A percentile compares a stretch with the other conserved stretches of the same genome.
phyloP scores from a whole-genome alignment of 1,139 yeast species.

The Tardiomyces depauwii region DNA sequence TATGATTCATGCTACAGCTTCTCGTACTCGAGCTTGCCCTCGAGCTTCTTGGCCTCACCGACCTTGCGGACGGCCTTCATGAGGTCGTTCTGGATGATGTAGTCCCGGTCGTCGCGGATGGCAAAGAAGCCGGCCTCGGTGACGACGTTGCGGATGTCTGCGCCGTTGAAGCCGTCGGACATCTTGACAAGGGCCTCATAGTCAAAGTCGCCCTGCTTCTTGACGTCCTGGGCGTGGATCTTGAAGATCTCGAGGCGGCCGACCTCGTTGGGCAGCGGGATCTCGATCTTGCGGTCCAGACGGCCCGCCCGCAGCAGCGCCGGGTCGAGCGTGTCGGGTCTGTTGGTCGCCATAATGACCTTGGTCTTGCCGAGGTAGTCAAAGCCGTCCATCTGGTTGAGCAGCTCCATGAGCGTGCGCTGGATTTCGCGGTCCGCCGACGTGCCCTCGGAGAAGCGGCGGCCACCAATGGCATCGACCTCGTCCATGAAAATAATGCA shows the following conservation, averaged over 20 bases:
- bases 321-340: conserved; percentile 99
- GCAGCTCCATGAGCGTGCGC: conserved; percentile 94
- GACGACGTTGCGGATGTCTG: conserved; percentile 92
- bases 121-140: conserved; percentile 99
- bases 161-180: conserved; percentile 99
- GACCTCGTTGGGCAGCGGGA: conserved; percentile 91
- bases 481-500: conserved; percentile 99
- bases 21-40: conserved; percentile 91
- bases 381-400: conserved; percentile 98
- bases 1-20: conserved; percentile 39
- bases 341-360: conserved; percentile 97
- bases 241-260: conserved; percentile 93
- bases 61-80: conserved; percentile 98
- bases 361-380: conserved; percentile 95
- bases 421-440: conserved; percentile 99
- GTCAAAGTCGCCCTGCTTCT: conserved; percentile 92
- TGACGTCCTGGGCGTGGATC: conserved; percentile 79
- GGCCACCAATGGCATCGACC: conserved; percentile 98
- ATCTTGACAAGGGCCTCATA: conserved; percentile 94
- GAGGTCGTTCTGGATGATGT: conserved; percentile 83
- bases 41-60: conserved; percentile 92
- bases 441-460: conserved; percentile 97
- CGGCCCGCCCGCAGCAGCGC: conserved; percentile 97
- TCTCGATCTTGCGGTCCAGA: conserved; percentile 93
- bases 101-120: conserved; percentile 93